Conservation (phyloP, 2,329 filamentous ascomycete species). For the Zarea fungicola region DNA sequence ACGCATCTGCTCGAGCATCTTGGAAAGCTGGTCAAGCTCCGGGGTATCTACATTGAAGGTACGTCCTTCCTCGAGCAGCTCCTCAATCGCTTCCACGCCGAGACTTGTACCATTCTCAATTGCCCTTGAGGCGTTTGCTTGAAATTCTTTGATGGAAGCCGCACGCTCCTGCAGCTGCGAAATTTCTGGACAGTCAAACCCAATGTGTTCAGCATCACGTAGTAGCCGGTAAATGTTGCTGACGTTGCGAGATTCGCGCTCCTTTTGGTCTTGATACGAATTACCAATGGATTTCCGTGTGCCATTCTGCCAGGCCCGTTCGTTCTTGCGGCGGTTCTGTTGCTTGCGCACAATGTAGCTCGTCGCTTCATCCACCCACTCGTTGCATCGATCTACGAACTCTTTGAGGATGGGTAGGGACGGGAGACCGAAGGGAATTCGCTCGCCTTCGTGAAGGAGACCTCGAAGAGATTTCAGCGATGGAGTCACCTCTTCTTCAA, state of each 20-base stretch:
- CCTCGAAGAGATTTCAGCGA: conserved; percentile 80
- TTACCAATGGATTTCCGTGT: conserved; percentile 62
- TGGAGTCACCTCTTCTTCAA: conserved; percentile 79
- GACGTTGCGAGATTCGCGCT: conserved; percentile 82
- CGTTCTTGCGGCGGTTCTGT: conserved; percentile 92
- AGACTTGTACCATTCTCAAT: conserved; percentile 61
- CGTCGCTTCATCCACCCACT: conserved; percentile 96
- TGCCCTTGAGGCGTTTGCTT: conserved; percentile 65
- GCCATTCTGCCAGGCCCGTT: conserved; percentile 75
- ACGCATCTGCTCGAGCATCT: conserved; percentile 74
- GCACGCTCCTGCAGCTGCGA: conserved; percentile 77
- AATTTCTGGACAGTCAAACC: conserved; percentile 92
- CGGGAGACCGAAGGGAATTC: conserved; percentile 84
- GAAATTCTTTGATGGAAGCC: conserved; percentile 78
- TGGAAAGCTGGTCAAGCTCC: conserved; percentile 77
- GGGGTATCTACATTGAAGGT: conserved; percentile 88
- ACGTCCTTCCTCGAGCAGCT: conserved; percentile 83
- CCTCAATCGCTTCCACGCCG: conserved; percentile 72
- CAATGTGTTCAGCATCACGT: conserved; percentile 75
- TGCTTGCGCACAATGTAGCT: conserved; percentile 96
- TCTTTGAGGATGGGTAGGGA: conserved; percentile 76
- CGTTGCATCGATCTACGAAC: conserved; percentile 94
- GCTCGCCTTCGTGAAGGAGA: conserved; percentile 87
- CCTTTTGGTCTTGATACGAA: conserved; percentile 61
- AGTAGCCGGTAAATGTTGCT: conserved; percentile 84